Evolutionary conservation across 768 basidiomycete species (phyloP).

Genomic region (Fomitopsis pulvina): DNA sequence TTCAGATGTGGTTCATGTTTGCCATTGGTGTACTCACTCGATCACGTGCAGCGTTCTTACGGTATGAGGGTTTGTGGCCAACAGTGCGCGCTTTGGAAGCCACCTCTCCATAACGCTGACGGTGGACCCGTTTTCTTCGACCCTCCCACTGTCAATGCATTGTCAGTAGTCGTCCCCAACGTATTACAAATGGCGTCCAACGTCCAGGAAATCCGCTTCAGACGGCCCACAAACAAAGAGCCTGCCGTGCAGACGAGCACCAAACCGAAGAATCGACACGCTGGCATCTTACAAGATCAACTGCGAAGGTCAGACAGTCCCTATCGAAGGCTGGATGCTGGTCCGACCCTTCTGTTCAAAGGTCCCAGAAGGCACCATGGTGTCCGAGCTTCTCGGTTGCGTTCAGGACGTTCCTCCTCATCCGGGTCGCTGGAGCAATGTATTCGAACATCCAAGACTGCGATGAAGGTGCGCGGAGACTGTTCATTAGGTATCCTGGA

Average conservation of each 20-base stretch:
- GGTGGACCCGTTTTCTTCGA: neutral
- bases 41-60: no score
- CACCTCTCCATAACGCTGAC: no score
- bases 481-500: neutral
- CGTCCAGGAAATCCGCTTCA: constrained; percentile 28
- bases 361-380: constrained; percentile 75
- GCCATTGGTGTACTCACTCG: no score
- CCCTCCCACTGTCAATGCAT: neutral
- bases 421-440: constrained; percentile 85
- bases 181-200: constrained; percentile 11
- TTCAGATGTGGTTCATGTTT: no score
- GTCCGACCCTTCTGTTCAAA: constrained; percentile 20
- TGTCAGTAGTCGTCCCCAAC: neutral
- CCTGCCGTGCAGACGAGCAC: constrained; percentile 10
- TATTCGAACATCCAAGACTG: constrained; percentile 94
- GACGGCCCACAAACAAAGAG: constrained; percentile 20
- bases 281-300: constrained; percentile 75
- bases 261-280: constrained; percentile 36
- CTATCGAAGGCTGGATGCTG: neutral
- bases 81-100: no score
- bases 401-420: constrained; percentile 72
- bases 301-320: constrained; percentile 49
- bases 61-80: no score
- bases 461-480: constrained; percentile 74
- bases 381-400: constrained; percentile 80